Evolutionary conservation across 2,329 filamentous ascomycete genomes (phyloP), one percentile per base, ranked within the genome.

Genomic region (Cytospora chrysosperma): DNA sequence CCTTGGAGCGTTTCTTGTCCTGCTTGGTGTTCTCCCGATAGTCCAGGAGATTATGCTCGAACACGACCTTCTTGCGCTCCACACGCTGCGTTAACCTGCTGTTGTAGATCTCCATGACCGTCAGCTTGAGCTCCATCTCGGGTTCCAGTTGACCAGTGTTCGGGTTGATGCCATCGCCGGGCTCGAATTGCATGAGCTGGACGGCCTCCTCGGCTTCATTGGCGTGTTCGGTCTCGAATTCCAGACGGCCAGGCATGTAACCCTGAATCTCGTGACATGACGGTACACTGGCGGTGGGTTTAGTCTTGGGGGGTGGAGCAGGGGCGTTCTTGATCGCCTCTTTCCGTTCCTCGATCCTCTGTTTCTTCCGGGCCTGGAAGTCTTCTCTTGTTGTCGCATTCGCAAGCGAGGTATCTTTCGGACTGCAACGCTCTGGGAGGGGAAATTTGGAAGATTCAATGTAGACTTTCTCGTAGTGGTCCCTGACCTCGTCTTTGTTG

Each of bases 161-260:
- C 1, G 90, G 88, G 72, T 97, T 96, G 69, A 96, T 82, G 63
- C 95, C 95, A 76, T 97, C 94, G 28, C 95, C 95, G 0, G 95
- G 94, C 63, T 98, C 94, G 72, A 99, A 99, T 68, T 96, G 91
- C 93, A 99, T 98, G 67, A 96, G 88, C 75, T 99, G 95, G 2
- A 99, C 95, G 0, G 94, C 94, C 77, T 98, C 96, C 78, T 99
- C 95, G 0, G 95, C 95, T 72, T 99, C 95, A 72, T 99, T 99
- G 72, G 94, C 91, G 73, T 97, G 95, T 72, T 99, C 95, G 0
- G 92, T 97, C 81, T 99, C 95, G 68, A 99, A 99, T 72, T 99
- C 95, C 68, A 99, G 78, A 49, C 95, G 92, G 52, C 95, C 95
- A 3, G 95, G 95, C 95, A 99, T 99, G 75, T 96, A 99, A 3